Conservation (phyloP, 2,329 filamentous ascomycete species). For the Monosporascus sp. region DNA sequence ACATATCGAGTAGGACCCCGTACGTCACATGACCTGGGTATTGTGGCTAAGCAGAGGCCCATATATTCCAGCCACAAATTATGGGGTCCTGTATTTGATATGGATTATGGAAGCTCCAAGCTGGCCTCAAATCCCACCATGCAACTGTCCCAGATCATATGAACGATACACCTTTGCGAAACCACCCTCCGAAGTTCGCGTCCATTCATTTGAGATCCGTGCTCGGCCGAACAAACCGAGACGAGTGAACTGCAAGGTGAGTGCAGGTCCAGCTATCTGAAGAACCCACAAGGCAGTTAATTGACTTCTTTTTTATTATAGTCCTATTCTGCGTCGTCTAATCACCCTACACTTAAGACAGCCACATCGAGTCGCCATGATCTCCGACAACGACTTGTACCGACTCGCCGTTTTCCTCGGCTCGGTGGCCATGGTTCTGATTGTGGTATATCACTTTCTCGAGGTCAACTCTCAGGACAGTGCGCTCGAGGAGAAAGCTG, state of each 20-base stretch:
- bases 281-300: not conserved
- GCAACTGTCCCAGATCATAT: not conserved
- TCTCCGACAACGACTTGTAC: conserved; percentile 89
- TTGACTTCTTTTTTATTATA: not conserved
- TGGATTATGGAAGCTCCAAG: conserved; percentile 23
- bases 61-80: conserved; percentile 9
- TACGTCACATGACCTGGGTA: conserved; percentile 16
- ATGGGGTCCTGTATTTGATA: not conserved
- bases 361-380: conserved; percentile 59
- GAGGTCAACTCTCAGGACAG: conserved; percentile 71
- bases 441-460: conserved; percentile 92
- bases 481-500: conserved; percentile 19
- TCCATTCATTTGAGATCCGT: not conserved
- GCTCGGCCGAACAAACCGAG: not conserved
- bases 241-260: not conserved
- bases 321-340: not conserved
- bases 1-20: not conserved
- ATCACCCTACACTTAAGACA: not conserved
- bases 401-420: conserved; percentile 89
- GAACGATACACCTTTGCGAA: not conserved
- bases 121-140: conserved; percentile 24
- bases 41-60: not conserved
- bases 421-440: conserved; percentile 82
- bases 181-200: conserved; percentile 1
- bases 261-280: not conserved